A percentile compares a stretch with the other conserved stretches of the same genome.
phyloP scores from a whole-genome alignment of 1,139 yeast species.

The Meyerozyma athensensis region DNA sequence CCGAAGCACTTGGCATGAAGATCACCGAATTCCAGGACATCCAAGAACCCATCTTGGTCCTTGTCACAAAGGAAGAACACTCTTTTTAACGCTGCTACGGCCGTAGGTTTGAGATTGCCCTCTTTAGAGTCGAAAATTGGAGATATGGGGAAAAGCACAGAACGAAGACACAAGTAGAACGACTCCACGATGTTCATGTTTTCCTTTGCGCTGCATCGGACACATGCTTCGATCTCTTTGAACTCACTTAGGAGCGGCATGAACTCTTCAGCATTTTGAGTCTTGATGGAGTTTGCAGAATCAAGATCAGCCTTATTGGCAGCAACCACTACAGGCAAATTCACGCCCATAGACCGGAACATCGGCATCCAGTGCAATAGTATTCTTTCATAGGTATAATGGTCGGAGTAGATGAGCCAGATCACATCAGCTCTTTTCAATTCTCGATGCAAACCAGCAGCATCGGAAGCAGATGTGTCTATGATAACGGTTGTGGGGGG shows the following conservation, averaged over 20 bases:
- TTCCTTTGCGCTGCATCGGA: slow-evolving; percentile 78
- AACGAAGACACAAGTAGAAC: slow-evolving; percentile 85
- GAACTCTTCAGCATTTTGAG: slow-evolving; percentile 65
- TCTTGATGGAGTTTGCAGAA: slow-evolving; percentile 18
- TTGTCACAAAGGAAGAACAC: slow-evolving; percentile 81
- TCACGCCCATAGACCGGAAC: slow-evolving; percentile 88
- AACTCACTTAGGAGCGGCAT: slow-evolving; percentile 82
- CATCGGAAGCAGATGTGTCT: slow-evolving; percentile 74
- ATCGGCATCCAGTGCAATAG: slow-evolving; percentile 92
- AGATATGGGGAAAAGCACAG: slow-evolving; percentile 89
- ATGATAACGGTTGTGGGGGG: slow-evolving; percentile 69
- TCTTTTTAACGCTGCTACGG: slow-evolving; percentile 69
- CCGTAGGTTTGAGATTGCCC: slow-evolving; percentile 72
- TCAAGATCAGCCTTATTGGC: slow-evolving; percentile 71
- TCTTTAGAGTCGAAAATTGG: slow-evolving; percentile 93
- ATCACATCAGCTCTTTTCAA: slow-evolving; percentile 84
- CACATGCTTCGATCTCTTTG: slow-evolving; percentile 90
- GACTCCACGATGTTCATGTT: slow-evolving; percentile 83
- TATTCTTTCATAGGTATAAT: slow-evolving; percentile 87
- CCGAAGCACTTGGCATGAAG: slow-evolving; percentile 76
- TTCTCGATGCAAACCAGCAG: slow-evolving; percentile 59
- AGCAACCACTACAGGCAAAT: slow-evolving; percentile 84
- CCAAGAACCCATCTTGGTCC: slow-evolving; percentile 83
- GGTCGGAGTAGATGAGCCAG: slow-evolving; percentile 89
- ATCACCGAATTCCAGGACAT: slow-evolving; percentile 61